phyloP scores from a whole-genome alignment of 495 filamentous ascomycete genomes.

The Cercophora samala region DNA sequence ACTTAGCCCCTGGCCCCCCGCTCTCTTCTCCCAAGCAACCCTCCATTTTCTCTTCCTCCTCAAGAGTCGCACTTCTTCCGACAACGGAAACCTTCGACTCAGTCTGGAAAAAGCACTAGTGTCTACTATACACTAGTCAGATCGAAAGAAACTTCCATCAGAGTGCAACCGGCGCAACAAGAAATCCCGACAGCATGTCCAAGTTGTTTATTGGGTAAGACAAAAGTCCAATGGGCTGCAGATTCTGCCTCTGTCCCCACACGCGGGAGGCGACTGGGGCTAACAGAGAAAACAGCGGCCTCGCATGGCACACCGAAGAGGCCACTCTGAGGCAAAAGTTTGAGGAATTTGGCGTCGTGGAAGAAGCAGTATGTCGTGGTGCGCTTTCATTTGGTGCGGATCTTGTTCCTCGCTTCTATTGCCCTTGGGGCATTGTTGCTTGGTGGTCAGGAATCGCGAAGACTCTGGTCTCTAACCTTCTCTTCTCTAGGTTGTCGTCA shows the following conservation, averaged over 20 bases:
- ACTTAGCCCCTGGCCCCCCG: neutral
- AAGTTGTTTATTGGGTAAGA: conserved; percentile 90
- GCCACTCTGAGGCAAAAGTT: conserved; percentile 76
- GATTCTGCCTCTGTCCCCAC: neutral
- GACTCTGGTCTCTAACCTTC: conserved; percentile 23
- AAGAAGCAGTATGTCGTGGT: conserved; percentile 80
- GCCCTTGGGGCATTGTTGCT: neutral
- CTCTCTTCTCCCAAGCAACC: conserved; percentile 8
- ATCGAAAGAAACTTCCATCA: neutral
- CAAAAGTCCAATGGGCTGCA: neutral
- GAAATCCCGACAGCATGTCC: conserved; percentile 58
- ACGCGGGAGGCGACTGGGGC: neutral
- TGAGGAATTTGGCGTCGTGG: conserved; percentile 79
- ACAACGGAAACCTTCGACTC: neutral
- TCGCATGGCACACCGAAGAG: conserved; percentile 97
- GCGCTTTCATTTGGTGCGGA: conserved; percentile 20
- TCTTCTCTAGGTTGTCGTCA: conserved; percentile 78
- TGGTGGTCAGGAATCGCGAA: neutral
- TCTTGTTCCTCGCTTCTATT: conserved; percentile 4
- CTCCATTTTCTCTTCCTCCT: neutral
- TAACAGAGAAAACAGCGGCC: conserved; percentile 61
- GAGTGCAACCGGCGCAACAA: neutral
- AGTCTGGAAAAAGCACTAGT: neutral
- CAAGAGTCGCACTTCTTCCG: neutral
- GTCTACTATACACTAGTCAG: neutral